phyloP scores from a whole-genome alignment of 148 eudicot species.

The Hydrangea macrophylla region DNA sequence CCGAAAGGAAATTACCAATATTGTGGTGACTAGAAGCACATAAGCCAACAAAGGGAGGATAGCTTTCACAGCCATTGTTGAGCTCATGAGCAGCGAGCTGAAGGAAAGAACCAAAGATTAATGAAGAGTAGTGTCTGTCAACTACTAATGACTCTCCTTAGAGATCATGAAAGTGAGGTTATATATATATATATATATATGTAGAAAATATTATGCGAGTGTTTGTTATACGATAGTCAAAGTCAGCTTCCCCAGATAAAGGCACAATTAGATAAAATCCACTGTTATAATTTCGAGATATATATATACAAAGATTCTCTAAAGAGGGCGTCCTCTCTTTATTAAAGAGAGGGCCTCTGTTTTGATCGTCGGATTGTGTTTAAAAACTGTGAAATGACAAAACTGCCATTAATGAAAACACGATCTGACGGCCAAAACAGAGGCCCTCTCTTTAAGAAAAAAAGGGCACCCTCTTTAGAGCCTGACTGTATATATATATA shows the following conservation, averaged over 20 bases:
- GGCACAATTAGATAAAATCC: not conserved
- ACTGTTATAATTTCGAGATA: not conserved
- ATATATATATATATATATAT: not conserved
- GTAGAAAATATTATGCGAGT: not conserved
- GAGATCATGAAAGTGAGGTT: not conserved
- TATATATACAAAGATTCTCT: too few species aligned
- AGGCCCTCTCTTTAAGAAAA: too few species aligned
- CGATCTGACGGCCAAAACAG: too few species aligned
- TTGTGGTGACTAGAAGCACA: not conserved
- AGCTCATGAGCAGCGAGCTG: too few species aligned
- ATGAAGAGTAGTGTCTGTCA: not conserved
- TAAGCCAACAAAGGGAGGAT: not conserved
- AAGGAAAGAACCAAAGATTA: not conserved
- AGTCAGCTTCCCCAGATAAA: not conserved
- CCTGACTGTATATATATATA: too few species aligned
- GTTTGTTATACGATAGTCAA: not conserved
- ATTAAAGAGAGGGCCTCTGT: too few species aligned
- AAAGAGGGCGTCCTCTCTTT: too few species aligned
- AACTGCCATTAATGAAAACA: too few species aligned
- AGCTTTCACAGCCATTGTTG: not conserved
- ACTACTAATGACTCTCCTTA: not conserved
- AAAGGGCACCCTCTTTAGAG: too few species aligned
- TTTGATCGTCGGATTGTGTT: too few species aligned
- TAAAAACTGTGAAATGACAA: too few species aligned
- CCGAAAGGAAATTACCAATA: too few species aligned